Evolutionary conservation across 371 early-diverging fungal genomes (phyloP), one percentile per base, ranked within the genome.

Genomic region (Saksenaea vasiformis): DNA sequence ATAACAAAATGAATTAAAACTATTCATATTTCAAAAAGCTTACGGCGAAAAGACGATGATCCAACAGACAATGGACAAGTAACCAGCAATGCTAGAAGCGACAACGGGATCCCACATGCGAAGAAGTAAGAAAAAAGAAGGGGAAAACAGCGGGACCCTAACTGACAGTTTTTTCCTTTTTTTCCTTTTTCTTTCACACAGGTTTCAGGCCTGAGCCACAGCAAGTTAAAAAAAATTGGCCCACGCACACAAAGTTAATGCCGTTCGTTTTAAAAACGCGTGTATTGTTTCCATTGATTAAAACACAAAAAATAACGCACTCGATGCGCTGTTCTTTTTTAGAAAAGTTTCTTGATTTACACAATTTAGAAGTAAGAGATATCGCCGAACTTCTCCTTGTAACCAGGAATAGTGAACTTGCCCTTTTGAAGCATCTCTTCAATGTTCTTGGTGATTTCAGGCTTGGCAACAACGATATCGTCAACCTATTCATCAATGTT

Each of bases 381-480:
- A 69, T 83, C 87, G 64, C 90, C 94, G 76, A 91, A 95, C 88
- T 90, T 93, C 78, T 94, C 94, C 84, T 93, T 91, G 87, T 96
- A 96, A 58, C 95, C 96, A 56, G 95, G 95, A 67, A 94, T 88
- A 44, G 82, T 85, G 94, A 92, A 98, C 74, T 95, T 86, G 71
- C 94, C 94, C 85, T 95, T 89, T 84, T 92, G 87, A 74, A 91
- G 83, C 91, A 90, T 90, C 69, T 93, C 93, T 73, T 93, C 95
- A 65, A 95, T 91, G 68, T 88, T 88, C 77, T 86, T 85, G 73
- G 90, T 91, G 67, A 97, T 77, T 65, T 95, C 95, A 58, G 98
- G 98, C 79, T 91, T 92, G 68, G 96, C 95, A 76, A 89, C 85
- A 82, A 91, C 85, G 64, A 98, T 90, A 79, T 98, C 98, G 61